phyloP scores from a whole-genome alignment of 1,284 basidiomycete species.

The Cystobasidiaceae sp. region DNA sequence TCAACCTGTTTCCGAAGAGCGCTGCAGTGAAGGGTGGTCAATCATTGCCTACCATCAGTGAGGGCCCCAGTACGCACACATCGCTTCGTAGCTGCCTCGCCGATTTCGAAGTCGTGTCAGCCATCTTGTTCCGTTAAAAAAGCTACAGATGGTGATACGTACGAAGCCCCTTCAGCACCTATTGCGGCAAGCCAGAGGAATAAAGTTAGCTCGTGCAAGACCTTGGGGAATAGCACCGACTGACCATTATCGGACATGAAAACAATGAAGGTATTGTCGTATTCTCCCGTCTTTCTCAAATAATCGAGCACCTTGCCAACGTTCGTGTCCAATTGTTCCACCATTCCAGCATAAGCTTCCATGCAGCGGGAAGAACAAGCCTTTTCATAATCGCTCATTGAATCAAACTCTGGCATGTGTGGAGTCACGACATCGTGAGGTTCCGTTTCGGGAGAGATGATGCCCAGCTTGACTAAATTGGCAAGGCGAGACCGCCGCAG shows the following conservation, averaged over 20 bases:
- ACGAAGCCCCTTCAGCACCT: background rate
- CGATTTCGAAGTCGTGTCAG: too few species aligned
- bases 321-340: constrained; percentile 43
- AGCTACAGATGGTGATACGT: too few species aligned
- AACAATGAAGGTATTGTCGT: constrained; percentile 45
- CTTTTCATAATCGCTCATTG: constrained; percentile 39
- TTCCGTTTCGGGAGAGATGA: constrained; percentile 18
- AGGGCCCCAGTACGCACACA: too few species aligned
- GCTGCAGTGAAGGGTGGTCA: too few species aligned
- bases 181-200: background rate
- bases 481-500: constrained; percentile 38
- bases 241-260: constrained; percentile 46
- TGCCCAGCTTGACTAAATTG: constrained; percentile 34
- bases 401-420: constrained; percentile 36
- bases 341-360: constrained; percentile 46
- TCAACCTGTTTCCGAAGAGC: constrained; percentile 35
- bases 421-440: constrained; percentile 22
- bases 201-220: background rate
- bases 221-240: constrained; percentile 41
- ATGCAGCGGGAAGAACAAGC: constrained; percentile 39
- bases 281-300: constrained; percentile 31
- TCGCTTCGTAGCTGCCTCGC: background rate
- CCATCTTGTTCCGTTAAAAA: too few species aligned
- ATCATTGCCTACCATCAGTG: too few species aligned
- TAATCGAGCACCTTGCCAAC: constrained; percentile 11